Evolutionary conservation across 2,329 filamentous ascomycete genomes (phyloP).

Genomic region (Hortaea werneckii): DNA sequence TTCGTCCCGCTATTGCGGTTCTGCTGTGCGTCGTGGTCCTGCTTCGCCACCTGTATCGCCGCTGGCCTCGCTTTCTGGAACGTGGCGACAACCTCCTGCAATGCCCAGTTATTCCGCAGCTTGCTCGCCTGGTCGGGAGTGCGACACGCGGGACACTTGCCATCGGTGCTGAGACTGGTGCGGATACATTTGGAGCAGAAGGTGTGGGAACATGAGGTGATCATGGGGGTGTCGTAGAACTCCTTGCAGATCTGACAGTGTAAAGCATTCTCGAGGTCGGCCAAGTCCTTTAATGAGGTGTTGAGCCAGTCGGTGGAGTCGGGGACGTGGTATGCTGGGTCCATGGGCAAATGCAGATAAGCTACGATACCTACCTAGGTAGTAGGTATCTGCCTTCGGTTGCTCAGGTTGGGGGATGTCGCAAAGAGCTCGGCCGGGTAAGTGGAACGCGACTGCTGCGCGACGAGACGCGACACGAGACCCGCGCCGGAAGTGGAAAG

Average conservation of each 20-base stretch:
- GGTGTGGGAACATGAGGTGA: conserved; percentile 88
- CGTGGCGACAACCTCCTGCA: conserved; percentile 74
- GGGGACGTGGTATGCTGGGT: conserved; percentile 38
- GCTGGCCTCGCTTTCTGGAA: conserved; percentile 57
- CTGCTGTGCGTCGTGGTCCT: conserved; percentile 14
- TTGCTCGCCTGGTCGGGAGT: conserved; percentile 71
- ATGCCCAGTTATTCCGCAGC: conserved; percentile 70
- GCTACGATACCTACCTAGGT: too few relatives aligned
- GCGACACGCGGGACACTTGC: conserved; percentile 80
- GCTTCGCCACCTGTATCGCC: conserved; percentile 53
- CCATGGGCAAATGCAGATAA: neutral
- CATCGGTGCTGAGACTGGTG: conserved; percentile 68
- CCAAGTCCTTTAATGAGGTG: conserved; percentile 57
- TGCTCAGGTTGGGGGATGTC: too few relatives aligned
- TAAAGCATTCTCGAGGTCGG: conserved; percentile 69
- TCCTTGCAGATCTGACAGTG: conserved; percentile 98
- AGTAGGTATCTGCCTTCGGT: too few relatives aligned
- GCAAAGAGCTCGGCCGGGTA: too few relatives aligned
- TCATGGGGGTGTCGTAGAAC: conserved; percentile 88
- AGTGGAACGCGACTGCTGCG: too few relatives aligned
- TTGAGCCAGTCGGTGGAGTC: conserved; percentile 79
- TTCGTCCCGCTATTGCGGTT: conserved; percentile 33
- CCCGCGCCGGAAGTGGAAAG: too few relatives aligned
- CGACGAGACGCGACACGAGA: too few relatives aligned
- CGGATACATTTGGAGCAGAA: conserved; percentile 97